phyloP scores from a whole-genome alignment of 768 basidiomycete genomes.

The Boletus sp. region DNA sequence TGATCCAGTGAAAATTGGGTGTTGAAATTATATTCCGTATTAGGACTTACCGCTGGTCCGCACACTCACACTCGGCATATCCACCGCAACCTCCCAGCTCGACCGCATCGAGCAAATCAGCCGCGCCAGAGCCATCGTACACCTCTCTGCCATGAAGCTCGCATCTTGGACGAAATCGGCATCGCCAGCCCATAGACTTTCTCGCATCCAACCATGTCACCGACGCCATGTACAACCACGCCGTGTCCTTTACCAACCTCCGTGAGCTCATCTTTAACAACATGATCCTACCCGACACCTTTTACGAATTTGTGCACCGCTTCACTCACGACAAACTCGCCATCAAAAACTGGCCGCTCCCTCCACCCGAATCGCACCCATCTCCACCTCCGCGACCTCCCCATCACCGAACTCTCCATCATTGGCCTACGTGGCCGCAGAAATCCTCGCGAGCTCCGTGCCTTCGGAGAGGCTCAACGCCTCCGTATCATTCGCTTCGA shows the following conservation, averaged over 20 bases:
- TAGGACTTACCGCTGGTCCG: conserved; percentile 1
- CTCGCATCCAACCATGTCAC: conserved; percentile 20
- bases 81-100: conserved; percentile 13
- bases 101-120: conserved; percentile 31
- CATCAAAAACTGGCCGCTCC: conserved; percentile 40
- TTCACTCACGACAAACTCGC: conserved; percentile 39
- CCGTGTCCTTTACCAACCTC: conserved; percentile 33
- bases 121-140: conserved; percentile 25
- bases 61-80: conserved; percentile 29
- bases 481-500: conserved; percentile 45
- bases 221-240: conserved; percentile 20
- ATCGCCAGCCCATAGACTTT: conserved; percentile 18
- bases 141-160: conserved; percentile 24
- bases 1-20: no score
- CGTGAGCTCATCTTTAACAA: conserved; percentile 38
- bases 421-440: conserved; percentile 34
- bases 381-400: conserved; percentile 35
- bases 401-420: conserved; percentile 44
- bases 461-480: conserved; percentile 36
- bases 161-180: conserved; percentile 24
- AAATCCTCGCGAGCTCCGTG: conserved; percentile 25
- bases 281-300: conserved; percentile 36
- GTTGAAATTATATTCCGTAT: no score
- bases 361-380: conserved; percentile 15
- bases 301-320: conserved; percentile 36